Conservation (phyloP, 805 yeast genomes). For the Spathaspora gorwiae region DNA sequence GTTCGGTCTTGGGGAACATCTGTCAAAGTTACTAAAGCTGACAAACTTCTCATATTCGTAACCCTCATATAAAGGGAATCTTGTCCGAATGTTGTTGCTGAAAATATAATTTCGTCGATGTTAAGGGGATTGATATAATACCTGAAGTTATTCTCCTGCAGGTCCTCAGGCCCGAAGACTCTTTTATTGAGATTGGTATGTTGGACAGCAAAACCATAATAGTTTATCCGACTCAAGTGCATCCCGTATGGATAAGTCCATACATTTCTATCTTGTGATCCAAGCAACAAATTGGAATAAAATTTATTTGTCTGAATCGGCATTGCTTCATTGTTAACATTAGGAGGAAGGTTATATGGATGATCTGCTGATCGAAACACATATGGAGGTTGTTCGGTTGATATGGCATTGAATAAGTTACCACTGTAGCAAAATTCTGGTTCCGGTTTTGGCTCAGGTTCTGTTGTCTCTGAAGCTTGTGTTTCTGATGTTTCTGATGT, state of each 20-base stretch:
- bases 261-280: constrained; percentile 47
- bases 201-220: constrained; percentile 59
- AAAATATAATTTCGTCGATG: constrained; percentile 50
- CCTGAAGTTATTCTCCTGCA: constrained; percentile 39
- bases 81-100: constrained; percentile 46
- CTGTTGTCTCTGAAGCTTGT: neutral
- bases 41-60: constrained; percentile 45
- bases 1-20: constrained; percentile 17
- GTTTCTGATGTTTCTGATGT: neutral
- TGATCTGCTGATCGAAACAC: constrained; percentile 45
- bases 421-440: constrained; percentile 17
- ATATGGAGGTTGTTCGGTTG: constrained; percentile 24
- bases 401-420: constrained; percentile 47
- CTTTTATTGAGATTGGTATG: constrained; percentile 46
- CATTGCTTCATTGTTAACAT: constrained; percentile 39
- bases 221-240: constrained; percentile 39
- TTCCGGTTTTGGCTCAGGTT: neutral
- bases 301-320: constrained; percentile 73
- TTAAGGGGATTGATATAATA: constrained; percentile 56
- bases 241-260: constrained; percentile 67
- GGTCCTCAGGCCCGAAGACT: constrained; percentile 37
- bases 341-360: constrained; percentile 43
- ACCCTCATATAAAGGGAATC: constrained; percentile 34
- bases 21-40: constrained; percentile 41
- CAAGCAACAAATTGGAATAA: constrained; percentile 56